phyloP scores from a whole-genome alignment of 352 stramenopile genomes.

The Phytophthora pisi region DNA sequence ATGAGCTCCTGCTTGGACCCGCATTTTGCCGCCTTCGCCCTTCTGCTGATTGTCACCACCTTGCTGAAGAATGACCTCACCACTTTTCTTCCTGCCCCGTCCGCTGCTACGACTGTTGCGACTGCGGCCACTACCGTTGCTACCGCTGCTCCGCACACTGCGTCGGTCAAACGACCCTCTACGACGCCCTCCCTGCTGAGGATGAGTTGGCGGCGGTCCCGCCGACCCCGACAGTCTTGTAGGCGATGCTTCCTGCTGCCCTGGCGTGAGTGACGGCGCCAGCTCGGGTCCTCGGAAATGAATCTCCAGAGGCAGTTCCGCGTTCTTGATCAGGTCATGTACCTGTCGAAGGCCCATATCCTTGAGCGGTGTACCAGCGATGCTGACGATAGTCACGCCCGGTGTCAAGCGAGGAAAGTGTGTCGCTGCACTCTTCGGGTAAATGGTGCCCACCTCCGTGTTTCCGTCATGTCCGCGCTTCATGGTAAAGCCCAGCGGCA shows the following conservation, averaged over 20 bases:
- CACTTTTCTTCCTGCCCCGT: slow-evolving; percentile 28
- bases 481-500: slow-evolving; percentile 87
- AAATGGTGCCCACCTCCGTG: slow-evolving; percentile 86
- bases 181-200: slow-evolving; percentile 21
- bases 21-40: background rate
- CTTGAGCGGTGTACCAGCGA: slow-evolving; percentile 61
- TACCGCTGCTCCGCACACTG: slow-evolving; percentile 37
- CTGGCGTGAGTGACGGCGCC: slow-evolving; percentile 12
- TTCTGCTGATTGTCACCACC: slow-evolving; percentile 31
- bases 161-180: slow-evolving; percentile 32
- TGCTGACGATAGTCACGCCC: slow-evolving; percentile 77
- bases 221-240: slow-evolving; percentile 5
- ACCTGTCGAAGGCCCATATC: slow-evolving; percentile 80
- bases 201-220: slow-evolving; percentile 5
- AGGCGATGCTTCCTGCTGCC: slow-evolving; percentile 22
- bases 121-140: slow-evolving; percentile 39
- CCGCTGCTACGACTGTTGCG: slow-evolving; percentile 35
- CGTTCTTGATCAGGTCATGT: slow-evolving; percentile 84
- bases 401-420: slow-evolving; percentile 75
- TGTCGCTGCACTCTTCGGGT: slow-evolving; percentile 74
- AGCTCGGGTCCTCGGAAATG: slow-evolving; percentile 50
- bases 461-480: slow-evolving; percentile 71
- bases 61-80: slow-evolving; percentile 10
- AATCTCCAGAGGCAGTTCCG: slow-evolving; percentile 72
- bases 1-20: slow-evolving; percentile 1